Evolutionary conservation across 1,139 yeast genomes (phyloP).

Genomic region (Debaryomycetaceae sp.): DNA sequence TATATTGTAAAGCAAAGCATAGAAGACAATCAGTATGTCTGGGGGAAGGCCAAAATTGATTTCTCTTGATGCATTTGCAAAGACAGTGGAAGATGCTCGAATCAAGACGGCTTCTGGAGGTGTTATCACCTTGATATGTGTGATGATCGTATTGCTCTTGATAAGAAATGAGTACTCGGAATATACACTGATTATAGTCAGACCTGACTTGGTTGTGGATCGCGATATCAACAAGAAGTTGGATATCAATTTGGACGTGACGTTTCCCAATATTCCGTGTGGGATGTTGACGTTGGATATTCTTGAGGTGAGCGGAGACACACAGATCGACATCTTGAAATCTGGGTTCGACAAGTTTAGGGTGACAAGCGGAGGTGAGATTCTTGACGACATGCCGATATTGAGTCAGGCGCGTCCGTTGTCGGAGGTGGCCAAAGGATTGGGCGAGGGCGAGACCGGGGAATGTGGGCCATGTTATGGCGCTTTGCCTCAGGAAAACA

Average conservation of each 20-base stretch:
- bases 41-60: constrained; percentile 45
- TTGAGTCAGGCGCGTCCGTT: constrained; percentile 27
- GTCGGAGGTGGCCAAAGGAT: constrained; percentile 30
- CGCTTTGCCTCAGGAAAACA: constrained; percentile 60
- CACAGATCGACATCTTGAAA: constrained; percentile 66
- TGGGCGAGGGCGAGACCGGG: constrained; percentile 37
- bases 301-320: constrained; percentile 84
- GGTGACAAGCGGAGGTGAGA: constrained; percentile 39
- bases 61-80: constrained; percentile 84
- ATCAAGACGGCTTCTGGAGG: constrained; percentile 90
- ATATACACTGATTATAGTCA: constrained; percentile 60
- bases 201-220: constrained; percentile 88
- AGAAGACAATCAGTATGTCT: neutral
- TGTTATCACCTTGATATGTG: constrained; percentile 70
- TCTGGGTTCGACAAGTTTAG: constrained; percentile 73
- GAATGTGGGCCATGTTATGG: constrained; percentile 92
- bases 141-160: constrained; percentile 58
- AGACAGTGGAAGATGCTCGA: constrained; percentile 91
- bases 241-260: constrained; percentile 74
- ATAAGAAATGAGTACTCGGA: constrained; percentile 73
- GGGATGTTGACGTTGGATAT: constrained; percentile 48
- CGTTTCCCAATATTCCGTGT: constrained; percentile 85
- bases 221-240: constrained; percentile 73
- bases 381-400: constrained; percentile 27
- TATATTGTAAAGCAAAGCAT: neutral